These are phyloP conservation scores for Apiospora aurea DNA, from an alignment of 2,329 filamentous ascomycete genomes.

Conservation along the genomic window DNA sequence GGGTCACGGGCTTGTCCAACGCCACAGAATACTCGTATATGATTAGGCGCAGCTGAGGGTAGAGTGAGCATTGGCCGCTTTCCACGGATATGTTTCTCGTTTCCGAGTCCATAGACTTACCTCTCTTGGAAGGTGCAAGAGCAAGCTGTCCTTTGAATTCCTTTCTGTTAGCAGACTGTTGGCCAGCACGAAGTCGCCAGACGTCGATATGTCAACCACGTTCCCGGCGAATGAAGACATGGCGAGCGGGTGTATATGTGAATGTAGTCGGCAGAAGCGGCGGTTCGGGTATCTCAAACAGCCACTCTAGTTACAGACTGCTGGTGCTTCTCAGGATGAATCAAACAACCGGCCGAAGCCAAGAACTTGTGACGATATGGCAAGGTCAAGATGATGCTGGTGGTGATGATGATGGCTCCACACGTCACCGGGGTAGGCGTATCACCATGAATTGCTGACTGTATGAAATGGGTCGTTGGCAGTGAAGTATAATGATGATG, in stretches of 20 bases:
- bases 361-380: neutral
- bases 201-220: neutral
- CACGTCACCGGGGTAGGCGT: constrained; percentile 3
- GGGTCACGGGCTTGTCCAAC: constrained; percentile 22
- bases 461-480: neutral
- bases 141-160: constrained; percentile 8
- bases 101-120: neutral
- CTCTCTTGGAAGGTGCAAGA: constrained; percentile 9
- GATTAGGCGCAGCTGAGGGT: constrained; percentile 24
- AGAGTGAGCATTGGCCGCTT: constrained; percentile 2
- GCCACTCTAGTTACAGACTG: neutral
- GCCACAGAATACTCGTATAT: constrained; percentile 27
- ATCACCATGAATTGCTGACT: neutral
- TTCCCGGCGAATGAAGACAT: neutral
- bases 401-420: constrained; percentile 8
- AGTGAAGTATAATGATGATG: neutral
- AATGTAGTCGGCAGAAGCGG: neutral
- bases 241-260: neutral
- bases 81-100: neutral
- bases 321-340: neutral
- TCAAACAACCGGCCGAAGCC: neutral
- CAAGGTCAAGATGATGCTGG: constrained; percentile 12
- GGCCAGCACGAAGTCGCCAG: neutral
- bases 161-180: constrained; percentile 11
- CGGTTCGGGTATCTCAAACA: constrained; percentile 1